These are phyloP conservation scores for Aspergillus sclerotialis DNA, from an alignment of 2,329 filamentous ascomycete genomes.

Conservation along the genomic window DNA sequence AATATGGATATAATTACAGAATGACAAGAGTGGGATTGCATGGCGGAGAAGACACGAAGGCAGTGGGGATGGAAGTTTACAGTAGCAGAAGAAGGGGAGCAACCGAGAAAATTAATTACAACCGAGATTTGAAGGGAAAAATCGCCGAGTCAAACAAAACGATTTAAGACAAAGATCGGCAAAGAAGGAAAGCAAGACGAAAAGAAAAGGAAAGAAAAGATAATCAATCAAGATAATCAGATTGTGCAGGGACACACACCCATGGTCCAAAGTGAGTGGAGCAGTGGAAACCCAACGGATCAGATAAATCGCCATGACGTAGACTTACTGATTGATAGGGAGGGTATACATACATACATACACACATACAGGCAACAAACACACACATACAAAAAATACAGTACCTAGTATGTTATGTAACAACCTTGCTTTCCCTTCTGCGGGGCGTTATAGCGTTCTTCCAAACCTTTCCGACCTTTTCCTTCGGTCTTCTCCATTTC, in stretches of 20 bases:
- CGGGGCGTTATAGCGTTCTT: too few species aligned
- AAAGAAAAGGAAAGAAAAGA: not conserved
- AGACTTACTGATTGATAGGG: too few species aligned
- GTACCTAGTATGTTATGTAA: not conserved
- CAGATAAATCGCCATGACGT: not conserved
- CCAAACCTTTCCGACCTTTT: not conserved
- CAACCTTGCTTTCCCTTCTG: too few species aligned
- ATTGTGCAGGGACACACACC: too few species aligned
- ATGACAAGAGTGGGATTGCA: not conserved
- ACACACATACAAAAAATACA: not conserved
- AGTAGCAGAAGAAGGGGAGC: not conserved
- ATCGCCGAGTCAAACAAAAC: not conserved
- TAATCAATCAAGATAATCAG: not conserved
- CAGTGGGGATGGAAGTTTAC: not conserved
- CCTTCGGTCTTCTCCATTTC: not conserved
- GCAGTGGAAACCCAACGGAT: not conserved
- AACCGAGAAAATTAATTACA: too few species aligned
- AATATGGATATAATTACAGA: not conserved
- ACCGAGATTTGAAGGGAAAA: not conserved
- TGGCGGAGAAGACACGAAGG: not conserved
- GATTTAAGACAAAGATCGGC: not conserved
- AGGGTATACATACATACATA: too few species aligned
- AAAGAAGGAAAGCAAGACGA: not conserved
- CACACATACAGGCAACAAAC: too few species aligned
- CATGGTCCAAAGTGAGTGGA: not conserved